Percentiles rank a stretch among this genome's conserved stretches.
Conservation (phyloP, 176 grass and related monocot genomes). For the Puccinellia tenuiflora region DNA sequence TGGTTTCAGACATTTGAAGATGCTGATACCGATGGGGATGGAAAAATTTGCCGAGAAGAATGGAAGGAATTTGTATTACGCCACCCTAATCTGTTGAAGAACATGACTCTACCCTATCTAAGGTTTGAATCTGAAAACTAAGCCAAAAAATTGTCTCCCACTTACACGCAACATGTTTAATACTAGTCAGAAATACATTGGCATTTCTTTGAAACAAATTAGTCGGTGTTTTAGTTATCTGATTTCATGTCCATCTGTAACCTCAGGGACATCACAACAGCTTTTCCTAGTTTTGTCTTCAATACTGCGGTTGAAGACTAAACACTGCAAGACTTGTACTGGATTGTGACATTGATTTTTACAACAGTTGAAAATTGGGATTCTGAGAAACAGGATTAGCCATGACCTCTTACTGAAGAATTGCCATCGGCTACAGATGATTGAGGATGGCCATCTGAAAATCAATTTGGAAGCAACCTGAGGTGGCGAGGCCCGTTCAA, state of each 20-base stretch:
- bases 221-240: not conserved
- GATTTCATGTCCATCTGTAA: not conserved
- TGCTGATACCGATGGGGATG: constrained; percentile 67
- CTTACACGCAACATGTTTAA: not conserved
- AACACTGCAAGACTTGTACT: not conserved
- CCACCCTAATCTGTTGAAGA: constrained; percentile 68
- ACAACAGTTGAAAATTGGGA: not conserved
- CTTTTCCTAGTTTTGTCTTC: constrained; percentile 85
- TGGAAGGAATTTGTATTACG: constrained; percentile 73
- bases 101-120: constrained; percentile 85
- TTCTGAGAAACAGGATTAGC: not conserved
- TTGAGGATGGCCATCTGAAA: not conserved
- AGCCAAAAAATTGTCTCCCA: not conserved
- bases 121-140: constrained; percentile 26
- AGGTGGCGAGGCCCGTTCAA: not conserved
- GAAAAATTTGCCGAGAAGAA: constrained; percentile 71
- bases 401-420: not conserved
- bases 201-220: not conserved
- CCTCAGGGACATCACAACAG: constrained; percentile 80
- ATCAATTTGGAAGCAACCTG: not conserved
- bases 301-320: constrained; percentile 70
- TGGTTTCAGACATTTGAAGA: constrained; percentile 73
- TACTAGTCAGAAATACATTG: not conserved
- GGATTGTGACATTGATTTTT: too few relatives aligned
- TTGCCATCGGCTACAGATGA: not conserved